Base-by-base conservation (phyloP, 352 stramenopile species). In the Pythium myriotylum region DNA sequence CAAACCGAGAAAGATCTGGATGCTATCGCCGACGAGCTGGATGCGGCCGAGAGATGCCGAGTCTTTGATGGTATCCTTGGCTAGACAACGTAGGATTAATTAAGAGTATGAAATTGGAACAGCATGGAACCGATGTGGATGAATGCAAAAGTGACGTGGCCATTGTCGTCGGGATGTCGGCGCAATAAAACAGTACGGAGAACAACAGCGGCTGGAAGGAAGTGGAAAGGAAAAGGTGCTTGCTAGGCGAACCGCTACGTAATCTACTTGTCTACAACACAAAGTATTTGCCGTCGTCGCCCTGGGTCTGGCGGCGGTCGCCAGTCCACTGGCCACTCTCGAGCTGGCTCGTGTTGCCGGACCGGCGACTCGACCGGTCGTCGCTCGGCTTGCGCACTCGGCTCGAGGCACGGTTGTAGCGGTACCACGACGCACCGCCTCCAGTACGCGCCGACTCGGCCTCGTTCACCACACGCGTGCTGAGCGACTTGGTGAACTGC, bases 401-500 rank as follows among this genome's bases (percentile, higher is more conserved):
- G 52, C 75, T 69, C 35, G 83, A 92, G n/a, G 79, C 65, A 3
- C 84, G 79, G 48, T 89, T 91, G 56, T 92, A 92, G 61, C 84
- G 84, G 54, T 91, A 91, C 81, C 84, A 91, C 13, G 76, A 85
- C 23, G 79, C 77, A 6, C 76, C 77, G 26, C 72, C 72, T 16
- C 67, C 67, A 16, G 70, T 59, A 27, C 81, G 80, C 2, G 54
- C 61, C 3, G 54, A 62, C 16, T 91, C 81, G 6, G 72, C 66
- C 27, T 91, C 81, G 58, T 91, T 77, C 5, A 80, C 79, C 17
- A 91, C 82, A 41, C 84, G 84, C 16, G 81, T 88, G 65, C 80
- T 93, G 45, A 93, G 48, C 35, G 54, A 89, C 72, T 91, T 90
- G 22, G 84, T 93, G 59, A 93, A 93, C 71, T 93, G 84, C 73